These are phyloP conservation scores for Neostapfia colusana DNA, from an alignment of 176 grass and related monocot genomes.

Conservation along the genomic window DNA sequence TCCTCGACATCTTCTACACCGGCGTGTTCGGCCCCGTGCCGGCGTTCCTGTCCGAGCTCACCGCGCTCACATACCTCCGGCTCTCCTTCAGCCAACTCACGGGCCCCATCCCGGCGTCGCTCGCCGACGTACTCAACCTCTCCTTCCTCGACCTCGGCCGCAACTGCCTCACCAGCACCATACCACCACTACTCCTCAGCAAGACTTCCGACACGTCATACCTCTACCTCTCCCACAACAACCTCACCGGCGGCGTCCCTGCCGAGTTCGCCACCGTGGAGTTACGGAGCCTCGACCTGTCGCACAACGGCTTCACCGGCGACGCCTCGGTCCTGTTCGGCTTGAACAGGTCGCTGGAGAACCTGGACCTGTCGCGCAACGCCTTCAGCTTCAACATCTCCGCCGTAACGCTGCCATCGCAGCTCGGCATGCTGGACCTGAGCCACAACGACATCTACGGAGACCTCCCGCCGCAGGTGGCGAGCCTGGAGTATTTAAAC, in stretches of 20 bases:
- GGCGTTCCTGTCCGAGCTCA: slow-evolving; percentile 31
- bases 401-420: not conserved
- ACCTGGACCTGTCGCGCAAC: slow-evolving; percentile 53
- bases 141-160: slow-evolving; percentile 39
- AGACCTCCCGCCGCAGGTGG: not conserved
- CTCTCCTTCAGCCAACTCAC: slow-evolving; percentile 58
- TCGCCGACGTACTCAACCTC: slow-evolving; percentile 17
- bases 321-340: not conserved
- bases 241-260: slow-evolving; percentile 48
- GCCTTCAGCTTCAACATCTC: slow-evolving; percentile 11
- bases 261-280: slow-evolving; percentile 24
- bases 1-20: slow-evolving; percentile 43
- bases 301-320: not conserved
- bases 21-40: slow-evolving; percentile 50
- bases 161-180: slow-evolving; percentile 46
- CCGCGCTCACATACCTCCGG: slow-evolving; percentile 29
- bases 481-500: not conserved
- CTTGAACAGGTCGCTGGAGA: not conserved
- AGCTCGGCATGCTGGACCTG: not conserved
- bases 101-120: slow-evolving; percentile 48
- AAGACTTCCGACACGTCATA: not conserved
- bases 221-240: slow-evolving; percentile 49
- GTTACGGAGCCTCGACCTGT: slow-evolving; percentile 7
- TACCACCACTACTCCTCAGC: slow-evolving; percentile 34
- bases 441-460: not conserved